A percentile compares a stretch with the other conserved stretches of the same genome.
These are phyloP conservation scores for Malbranchea zuffiana DNA, from an alignment of 2,329 filamentous ascomycete species.

Conservation along the genomic window DNA sequence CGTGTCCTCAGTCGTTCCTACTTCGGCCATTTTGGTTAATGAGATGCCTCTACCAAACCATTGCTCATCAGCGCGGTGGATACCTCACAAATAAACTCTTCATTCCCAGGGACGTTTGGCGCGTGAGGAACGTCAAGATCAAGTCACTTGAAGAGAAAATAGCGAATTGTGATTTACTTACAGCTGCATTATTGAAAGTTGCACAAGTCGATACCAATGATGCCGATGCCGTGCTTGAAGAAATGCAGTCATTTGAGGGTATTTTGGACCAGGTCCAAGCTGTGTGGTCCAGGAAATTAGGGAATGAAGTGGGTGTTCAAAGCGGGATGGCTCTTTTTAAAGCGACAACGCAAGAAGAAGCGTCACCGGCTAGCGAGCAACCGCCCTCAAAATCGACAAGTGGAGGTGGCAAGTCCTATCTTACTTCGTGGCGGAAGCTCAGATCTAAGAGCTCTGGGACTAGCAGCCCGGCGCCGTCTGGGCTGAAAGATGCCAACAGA, in stretches of 20 bases:
- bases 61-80: slow-evolving; percentile 81
- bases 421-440: slow-evolving; percentile 81
- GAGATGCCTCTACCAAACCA: slow-evolving; percentile 83
- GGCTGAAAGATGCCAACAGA: slow-evolving; percentile 40
- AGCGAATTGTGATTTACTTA: slow-evolving; percentile 79
- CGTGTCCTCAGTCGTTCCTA: slow-evolving; percentile 78
- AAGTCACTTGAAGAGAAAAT: slow-evolving; percentile 90
- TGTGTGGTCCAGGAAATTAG: slow-evolving; percentile 68
- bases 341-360: slow-evolving; percentile 43
- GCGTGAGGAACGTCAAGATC: slow-evolving; percentile 84
- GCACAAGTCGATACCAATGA: slow-evolving; percentile 77
- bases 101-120: slow-evolving; percentile 85
- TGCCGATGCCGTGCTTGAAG: slow-evolving; percentile 81
- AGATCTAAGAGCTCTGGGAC: slow-evolving; percentile 77
- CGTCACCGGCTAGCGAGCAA: slow-evolving; percentile 26
- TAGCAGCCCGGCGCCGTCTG: slow-evolving; percentile 19
- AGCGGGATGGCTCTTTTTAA: slow-evolving; percentile 64
- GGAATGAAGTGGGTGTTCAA: slow-evolving; percentile 83
- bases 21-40: slow-evolving; percentile 97
- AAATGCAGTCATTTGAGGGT: slow-evolving; percentile 81
- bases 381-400: slow-evolving; percentile 43
- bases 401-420: slow-evolving; percentile 61
- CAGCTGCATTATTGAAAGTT: slow-evolving; percentile 75
- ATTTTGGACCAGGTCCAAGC: slow-evolving; percentile 78
- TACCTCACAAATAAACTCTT: slow-evolving; percentile 89